Conservation (phyloP, 345 rosid genomes). For the Pistacia atlantica region DNA sequence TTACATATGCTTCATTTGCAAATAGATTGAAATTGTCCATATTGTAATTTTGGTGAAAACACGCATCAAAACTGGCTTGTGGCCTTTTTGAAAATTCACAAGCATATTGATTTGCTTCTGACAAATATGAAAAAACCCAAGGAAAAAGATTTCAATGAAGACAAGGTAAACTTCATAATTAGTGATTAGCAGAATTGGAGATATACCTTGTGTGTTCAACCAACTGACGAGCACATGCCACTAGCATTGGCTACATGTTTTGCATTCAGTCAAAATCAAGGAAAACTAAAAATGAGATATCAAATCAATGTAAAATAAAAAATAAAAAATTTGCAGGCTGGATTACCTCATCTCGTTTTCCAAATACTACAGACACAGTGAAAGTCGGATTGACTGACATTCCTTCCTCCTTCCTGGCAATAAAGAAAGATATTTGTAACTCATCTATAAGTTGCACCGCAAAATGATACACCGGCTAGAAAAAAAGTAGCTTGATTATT, state of each 20-base stretch:
- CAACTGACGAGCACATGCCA: slow-evolving; percentile 80
- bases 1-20: neutral
- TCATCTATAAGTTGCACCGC: slow-evolving; percentile 8
- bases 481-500: neutral
- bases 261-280: slow-evolving; percentile 19
- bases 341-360: slow-evolving; percentile 88
- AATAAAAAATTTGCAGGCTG: neutral
- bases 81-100: neutral
- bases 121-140: neutral
- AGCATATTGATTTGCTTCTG: neutral
- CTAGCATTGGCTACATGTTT: slow-evolving; percentile 70
- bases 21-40: neutral
- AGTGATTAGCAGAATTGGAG: neutral
- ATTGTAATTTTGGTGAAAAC: neutral
- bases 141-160: neutral
- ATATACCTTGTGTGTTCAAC: slow-evolving; percentile 81
- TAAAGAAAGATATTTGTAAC: slow-evolving; percentile 12
- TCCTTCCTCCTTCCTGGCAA: slow-evolving; percentile 83
- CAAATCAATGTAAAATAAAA: neutral
- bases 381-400: slow-evolving; percentile 74
- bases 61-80: neutral
- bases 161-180: neutral
- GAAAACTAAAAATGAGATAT: slow-evolving; percentile 9
- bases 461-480: neutral
- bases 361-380: slow-evolving; percentile 80